These are phyloP conservation scores for Hanseniaspora lachancei DNA, from an alignment of 805 yeast genomes.

Conservation along the genomic window DNA sequence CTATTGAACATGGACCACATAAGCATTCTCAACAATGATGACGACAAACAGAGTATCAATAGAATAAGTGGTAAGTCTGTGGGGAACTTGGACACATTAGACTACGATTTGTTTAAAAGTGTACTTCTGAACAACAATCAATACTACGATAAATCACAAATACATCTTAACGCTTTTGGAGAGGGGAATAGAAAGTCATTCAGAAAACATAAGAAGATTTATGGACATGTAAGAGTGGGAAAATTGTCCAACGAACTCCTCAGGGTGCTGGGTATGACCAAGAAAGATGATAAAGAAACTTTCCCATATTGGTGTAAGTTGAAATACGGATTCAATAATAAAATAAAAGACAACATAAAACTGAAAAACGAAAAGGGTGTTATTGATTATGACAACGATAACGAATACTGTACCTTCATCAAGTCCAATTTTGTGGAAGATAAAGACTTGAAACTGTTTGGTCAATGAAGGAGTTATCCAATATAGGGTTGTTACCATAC, in stretches of 20 bases:
- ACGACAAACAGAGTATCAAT: not conserved
- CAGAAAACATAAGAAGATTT: not conserved
- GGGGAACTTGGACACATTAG: not conserved
- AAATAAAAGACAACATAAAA: not conserved
- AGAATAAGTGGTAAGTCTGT: not conserved
- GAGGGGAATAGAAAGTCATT: not conserved
- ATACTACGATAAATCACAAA: not conserved
- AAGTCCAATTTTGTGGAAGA: not conserved
- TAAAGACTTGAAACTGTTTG: not conserved
- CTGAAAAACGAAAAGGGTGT: constrained; percentile 5
- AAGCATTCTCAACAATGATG: not conserved
- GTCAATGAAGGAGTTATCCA: not conserved
- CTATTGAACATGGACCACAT: not conserved
- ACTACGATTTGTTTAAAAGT: not conserved
- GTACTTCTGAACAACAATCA: not conserved
- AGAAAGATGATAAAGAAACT: not conserved
- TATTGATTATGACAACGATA: not conserved
- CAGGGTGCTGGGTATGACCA: not conserved
- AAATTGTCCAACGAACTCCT: not conserved
- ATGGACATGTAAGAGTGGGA: constrained; percentile 1
- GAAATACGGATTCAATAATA: constrained; percentile 6
- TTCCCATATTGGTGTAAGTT: constrained; percentile 12
- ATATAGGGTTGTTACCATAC: not conserved
- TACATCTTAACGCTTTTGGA: not conserved
- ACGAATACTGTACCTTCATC: not conserved